These are phyloP conservation scores for Sutorius eximius DNA, from an alignment of 1,284 basidiomycete species.

Conservation along the genomic window DNA sequence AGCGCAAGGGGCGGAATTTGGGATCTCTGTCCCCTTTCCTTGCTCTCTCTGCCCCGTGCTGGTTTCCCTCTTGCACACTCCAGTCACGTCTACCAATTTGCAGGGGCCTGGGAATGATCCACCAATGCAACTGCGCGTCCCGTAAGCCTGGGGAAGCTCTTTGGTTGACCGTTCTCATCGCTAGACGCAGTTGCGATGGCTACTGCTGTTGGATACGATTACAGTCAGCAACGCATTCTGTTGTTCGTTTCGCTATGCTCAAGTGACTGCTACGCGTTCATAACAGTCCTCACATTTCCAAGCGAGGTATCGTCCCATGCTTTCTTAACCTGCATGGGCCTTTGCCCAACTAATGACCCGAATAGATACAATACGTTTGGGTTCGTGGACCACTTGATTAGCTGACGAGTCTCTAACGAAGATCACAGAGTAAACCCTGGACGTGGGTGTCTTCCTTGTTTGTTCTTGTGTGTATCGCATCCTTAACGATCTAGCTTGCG, in stretches of 20 bases:
- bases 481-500: neutral
- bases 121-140: neutral
- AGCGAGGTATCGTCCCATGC: constrained; percentile 2
- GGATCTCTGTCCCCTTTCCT: neutral
- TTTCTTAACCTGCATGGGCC: neutral
- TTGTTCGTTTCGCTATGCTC: neutral
- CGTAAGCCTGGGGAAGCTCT: neutral
- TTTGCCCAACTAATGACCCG: neutral
- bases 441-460: constrained; percentile 8
- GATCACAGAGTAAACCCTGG: constrained; percentile 2
- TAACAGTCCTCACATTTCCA: constrained; percentile 6
- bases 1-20: neutral
- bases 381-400: neutral
- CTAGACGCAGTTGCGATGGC: neutral
- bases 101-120: neutral
- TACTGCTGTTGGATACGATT: constrained; percentile 1
- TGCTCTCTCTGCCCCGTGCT: neutral
- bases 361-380: constrained; percentile 12
- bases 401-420: neutral
- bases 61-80: neutral
- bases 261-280: neutral
- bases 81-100: neutral
- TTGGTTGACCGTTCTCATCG: neutral
- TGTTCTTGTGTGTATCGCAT: constrained; percentile 1
- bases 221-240: neutral